A percentile compares a stretch with the other conserved stretches of the same genome.
phyloP scores from a whole-genome alignment of 805 yeast species.

The Ogataea sp. region DNA sequence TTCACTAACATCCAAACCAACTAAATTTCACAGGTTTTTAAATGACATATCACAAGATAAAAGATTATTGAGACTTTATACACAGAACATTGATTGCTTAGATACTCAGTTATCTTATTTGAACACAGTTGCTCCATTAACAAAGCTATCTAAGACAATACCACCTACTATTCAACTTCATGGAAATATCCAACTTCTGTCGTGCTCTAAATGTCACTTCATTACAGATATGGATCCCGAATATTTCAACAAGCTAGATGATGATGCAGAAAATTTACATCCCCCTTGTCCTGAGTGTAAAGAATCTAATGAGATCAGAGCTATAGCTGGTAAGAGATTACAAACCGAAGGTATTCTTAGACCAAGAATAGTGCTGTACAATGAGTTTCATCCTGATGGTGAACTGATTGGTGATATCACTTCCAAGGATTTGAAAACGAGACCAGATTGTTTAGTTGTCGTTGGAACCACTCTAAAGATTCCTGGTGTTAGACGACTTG shows the following conservation, averaged over 20 bases:
- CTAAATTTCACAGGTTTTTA: conserved; percentile 65
- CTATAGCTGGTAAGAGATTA: conserved; percentile 53
- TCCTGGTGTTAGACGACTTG: conserved; percentile 60
- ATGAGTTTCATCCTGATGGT: conserved; percentile 81
- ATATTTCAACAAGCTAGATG: conserved; percentile 34
- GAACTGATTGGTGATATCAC: conserved; percentile 76
- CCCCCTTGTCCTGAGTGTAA: conserved; percentile 63
- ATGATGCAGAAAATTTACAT: conserved; percentile 18
- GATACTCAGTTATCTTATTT: conserved; percentile 51
- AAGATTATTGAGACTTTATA: conserved; percentile 65
- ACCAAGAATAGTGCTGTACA: conserved; percentile 62
- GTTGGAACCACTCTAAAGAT: conserved; percentile 84
- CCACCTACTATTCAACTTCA: conserved; percentile 74
- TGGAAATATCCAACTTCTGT: conserved; percentile 67
- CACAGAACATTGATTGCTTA: conserved; percentile 82
- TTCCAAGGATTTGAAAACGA: conserved; percentile 51
- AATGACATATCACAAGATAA: conserved; percentile 52
- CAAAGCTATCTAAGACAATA: conserved; percentile 17
- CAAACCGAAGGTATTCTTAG: conserved; percentile 57
- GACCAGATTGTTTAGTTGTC: conserved; percentile 72
- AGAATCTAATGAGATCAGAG: conserved; percentile 48
- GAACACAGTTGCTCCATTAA: conserved; percentile 42
- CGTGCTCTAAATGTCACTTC: conserved; percentile 70
- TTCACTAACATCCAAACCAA: conserved; percentile 52
- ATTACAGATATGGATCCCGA: conserved; percentile 44